Percentiles rank a stretch among this genome's conserved stretches.
These are phyloP conservation scores for Tripterygium wilfordii DNA, from an alignment of 177 flowering plant genomes.

Conservation along the genomic window DNA sequence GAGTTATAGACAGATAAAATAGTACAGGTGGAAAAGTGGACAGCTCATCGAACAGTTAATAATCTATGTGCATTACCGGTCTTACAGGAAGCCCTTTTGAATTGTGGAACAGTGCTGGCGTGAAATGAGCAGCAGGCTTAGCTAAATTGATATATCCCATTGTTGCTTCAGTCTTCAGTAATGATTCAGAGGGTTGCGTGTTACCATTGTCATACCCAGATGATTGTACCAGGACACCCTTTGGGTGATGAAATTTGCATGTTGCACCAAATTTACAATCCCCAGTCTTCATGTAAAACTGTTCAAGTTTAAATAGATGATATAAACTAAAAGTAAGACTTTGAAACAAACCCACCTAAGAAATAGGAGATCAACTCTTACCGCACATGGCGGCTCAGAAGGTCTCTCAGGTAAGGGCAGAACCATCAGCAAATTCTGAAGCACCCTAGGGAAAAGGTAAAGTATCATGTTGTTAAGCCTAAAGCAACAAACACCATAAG, in stretches of 20 bases:
- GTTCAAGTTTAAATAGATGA: slow-evolving; percentile 6
- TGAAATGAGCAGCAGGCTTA: slow-evolving; percentile 24
- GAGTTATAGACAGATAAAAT: no score
- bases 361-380: slow-evolving; percentile 23
- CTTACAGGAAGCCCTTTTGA: slow-evolving; percentile 92
- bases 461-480: slow-evolving; percentile 4
- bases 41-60: no score
- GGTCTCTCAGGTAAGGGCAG: slow-evolving; percentile 85
- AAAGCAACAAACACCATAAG: neutral
- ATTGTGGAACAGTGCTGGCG: slow-evolving; percentile 65
- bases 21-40: no score
- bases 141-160: slow-evolving; percentile 21
- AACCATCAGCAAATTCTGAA: slow-evolving; percentile 25
- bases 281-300: slow-evolving; percentile 96
- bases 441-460: slow-evolving; percentile 32
- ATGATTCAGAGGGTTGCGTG: slow-evolving; percentile 23
- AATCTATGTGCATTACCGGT: slow-evolving; percentile 38
- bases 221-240: slow-evolving; percentile 43
- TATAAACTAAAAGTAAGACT: no score
- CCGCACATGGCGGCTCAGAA: slow-evolving; percentile 82
- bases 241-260: slow-evolving; percentile 97
- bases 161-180: slow-evolving; percentile 14
- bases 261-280: slow-evolving; percentile 77
- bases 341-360: no score
- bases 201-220: slow-evolving; percentile 34